Evolutionary conservation across 2,329 filamentous ascomycete species (phyloP), one percentile per base, ranked within the genome.

Genomic region (Aspergillus quadrilineatus): DNA sequence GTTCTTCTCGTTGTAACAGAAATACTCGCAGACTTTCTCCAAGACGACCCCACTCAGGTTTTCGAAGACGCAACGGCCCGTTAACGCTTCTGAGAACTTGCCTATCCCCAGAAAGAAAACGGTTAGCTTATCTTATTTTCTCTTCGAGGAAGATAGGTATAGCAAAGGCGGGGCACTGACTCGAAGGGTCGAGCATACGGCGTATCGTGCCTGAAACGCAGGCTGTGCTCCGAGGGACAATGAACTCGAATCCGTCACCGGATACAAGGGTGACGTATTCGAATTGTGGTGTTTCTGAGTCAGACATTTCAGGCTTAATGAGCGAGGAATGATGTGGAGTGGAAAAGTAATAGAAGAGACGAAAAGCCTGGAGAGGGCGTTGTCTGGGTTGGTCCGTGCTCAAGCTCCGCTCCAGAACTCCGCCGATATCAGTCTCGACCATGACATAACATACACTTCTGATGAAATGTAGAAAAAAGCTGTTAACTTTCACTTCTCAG

Each of bases 11-110:
- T 86, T 83, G 74, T 88, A 88, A 71, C 86, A 86, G 44, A 89
- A 79, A 67, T 89, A 89, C 68, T 88, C 85, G 78, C 85, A 88
- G 52, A 89, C 84, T 69, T 87, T 87, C 66, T 88, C 85, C 1
- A 89, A 77, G 9, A 87, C 79, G 28, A 86, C 71, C 29, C 82
- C 85, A 63, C 83, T 87, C 61, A 88, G 82, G 41, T 82, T 85
- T 55, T 85, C 81, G 26, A 88, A 77, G 2, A 77, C 75, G 59
- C 84, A 85, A 32, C 79, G 79, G 48, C 85, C 85, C 15, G 80
- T 80, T 12, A 80, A 71, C 0, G 82, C 80, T 71, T 88, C 85
- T n/a, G 77, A 74, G 64, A 87, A 88, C 56, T 81, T 82, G 66
- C 78, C 85, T 87, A 61, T 51, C 28, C 0, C 4, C 30, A 4